Evolutionary conservation across 306 rosid genomes (phyloP).

Genomic region (Quercus mongolica): DNA sequence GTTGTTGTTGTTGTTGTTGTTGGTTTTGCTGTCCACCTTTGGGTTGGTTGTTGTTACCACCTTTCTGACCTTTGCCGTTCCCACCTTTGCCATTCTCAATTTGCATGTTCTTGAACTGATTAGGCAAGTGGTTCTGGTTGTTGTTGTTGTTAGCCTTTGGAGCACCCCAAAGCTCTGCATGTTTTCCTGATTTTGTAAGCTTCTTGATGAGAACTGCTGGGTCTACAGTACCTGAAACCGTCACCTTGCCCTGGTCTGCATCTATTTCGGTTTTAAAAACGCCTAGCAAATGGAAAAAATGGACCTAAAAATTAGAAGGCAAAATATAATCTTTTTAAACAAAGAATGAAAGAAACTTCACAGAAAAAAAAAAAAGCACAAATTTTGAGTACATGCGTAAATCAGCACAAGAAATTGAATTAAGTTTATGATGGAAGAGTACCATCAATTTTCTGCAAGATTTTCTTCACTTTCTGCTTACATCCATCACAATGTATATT

Average conservation of each 20-base stretch:
- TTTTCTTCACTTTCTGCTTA: conserved; percentile 91
- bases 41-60: conserved; percentile 43
- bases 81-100: conserved; percentile 44
- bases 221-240: conserved; percentile 86
- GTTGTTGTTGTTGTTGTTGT: conserved; percentile 23
- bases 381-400: background rate
- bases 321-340: background rate
- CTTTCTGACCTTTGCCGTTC: conserved; percentile 32
- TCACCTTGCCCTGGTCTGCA: conserved; percentile 90
- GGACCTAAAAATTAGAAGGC: background rate
- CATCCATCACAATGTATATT: conserved; percentile 98
- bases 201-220: conserved; percentile 78
- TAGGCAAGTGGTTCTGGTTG: conserved; percentile 38
- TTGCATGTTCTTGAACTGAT: conserved; percentile 74
- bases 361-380: background rate
- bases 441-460: conserved; percentile 93
- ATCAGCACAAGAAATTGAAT: background rate
- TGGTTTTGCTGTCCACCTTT: conserved; percentile 36
- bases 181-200: conserved; percentile 84
- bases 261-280: conserved; percentile 84
- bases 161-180: conserved; percentile 80
- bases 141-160: conserved; percentile 41
- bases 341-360: background rate
- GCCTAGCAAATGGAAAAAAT: conserved; percentile 33
- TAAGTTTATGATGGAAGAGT: background rate